A percentile compares a stretch with the other conserved stretches of the same genome.
Evolutionary conservation across 257 asterid species (phyloP).

Genomic region (Solanum habrochaites): DNA sequence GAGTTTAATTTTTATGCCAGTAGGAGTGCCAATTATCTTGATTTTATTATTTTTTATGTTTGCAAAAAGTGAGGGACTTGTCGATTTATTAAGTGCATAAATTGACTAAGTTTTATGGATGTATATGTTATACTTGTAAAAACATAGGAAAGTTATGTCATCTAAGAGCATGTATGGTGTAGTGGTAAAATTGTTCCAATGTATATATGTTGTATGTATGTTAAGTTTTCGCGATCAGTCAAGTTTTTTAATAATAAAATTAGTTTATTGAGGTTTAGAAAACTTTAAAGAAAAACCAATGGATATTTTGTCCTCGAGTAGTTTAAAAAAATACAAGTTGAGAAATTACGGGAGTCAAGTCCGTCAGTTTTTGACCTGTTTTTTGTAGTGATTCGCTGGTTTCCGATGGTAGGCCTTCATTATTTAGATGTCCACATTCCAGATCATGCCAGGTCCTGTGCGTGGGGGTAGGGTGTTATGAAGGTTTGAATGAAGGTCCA

Average conservation of each 20-base stretch:
- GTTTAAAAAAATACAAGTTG: neutral
- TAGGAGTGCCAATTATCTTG: too few species aligned
- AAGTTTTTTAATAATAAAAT: too few species aligned
- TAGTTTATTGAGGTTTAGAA: too few species aligned
- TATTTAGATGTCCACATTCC: neutral
- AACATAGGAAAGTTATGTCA: neutral
- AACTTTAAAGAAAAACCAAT: neutral
- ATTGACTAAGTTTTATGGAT: too few species aligned
- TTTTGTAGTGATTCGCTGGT: neutral
- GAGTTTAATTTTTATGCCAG: too few species aligned
- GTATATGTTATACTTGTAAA: too few species aligned
- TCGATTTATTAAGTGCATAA: neutral
- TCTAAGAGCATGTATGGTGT: neutral
- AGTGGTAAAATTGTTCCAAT: neutral
- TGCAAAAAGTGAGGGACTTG: neutral
- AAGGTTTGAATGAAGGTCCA: too few species aligned
- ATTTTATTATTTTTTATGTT: too few species aligned
- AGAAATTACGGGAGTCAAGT: neutral
- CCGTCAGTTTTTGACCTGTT: neutral
- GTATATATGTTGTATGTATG: too few species aligned
- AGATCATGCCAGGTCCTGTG: neutral
- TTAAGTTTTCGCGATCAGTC: neutral
- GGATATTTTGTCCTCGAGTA: neutral
- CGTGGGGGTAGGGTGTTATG: neutral
- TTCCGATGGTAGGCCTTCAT: neutral